Evolutionary conservation across 345 rosid species (phyloP), one percentile per base, ranked within the genome.

Genomic region (Salix koriyanagi): DNA sequence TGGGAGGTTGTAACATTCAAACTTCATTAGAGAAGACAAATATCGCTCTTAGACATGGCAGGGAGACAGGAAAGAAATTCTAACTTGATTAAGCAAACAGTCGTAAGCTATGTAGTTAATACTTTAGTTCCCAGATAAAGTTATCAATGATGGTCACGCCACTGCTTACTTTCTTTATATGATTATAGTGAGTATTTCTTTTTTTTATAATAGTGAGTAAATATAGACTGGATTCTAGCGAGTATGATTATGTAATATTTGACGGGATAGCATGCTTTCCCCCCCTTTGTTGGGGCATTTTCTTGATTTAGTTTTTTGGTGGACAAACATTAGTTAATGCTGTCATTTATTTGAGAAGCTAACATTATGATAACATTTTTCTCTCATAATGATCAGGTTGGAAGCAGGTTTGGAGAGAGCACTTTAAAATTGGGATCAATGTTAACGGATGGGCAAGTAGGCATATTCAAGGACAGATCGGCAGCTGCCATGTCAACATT

Each of bases 321-420:
- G 28, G 30, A 4, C 10, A 74, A 30, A 58, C n/a, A 50, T 48
- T 25, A 7, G 8, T 37, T 65, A 34, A 70, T 60, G 10, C 19
- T 37, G 70, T 61, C 18, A 25, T 39, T 60, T 68, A 64, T 83
- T 26, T 34, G 30, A 52, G 73, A 46, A 60, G 25, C 19, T 67
- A 30, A 36, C 62, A 8, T 68, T 69, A 32, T 61, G 36, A 80
- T 32, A 73, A n/a, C 70, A 44, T 61, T 58, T 70, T 52, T 11
- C 26, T 42, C 39, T 81, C 76, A 26, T 32, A 23, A 67, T 74
- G 76, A 46, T 11, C 92, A 91, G 98, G 99, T 91, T 79, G 97
- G 99, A 54, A 95, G 99, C 89, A 87, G 92, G 86, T 91, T 93
- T 81, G 97, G 97, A 44, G 97, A 93, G 90, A 95, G 99, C 90